Percentiles rank a stretch among this genome's conserved stretches.
Evolutionary conservation across 1,284 basidiomycete species (phyloP).

Genomic region (Tylopilus sp.): DNA sequence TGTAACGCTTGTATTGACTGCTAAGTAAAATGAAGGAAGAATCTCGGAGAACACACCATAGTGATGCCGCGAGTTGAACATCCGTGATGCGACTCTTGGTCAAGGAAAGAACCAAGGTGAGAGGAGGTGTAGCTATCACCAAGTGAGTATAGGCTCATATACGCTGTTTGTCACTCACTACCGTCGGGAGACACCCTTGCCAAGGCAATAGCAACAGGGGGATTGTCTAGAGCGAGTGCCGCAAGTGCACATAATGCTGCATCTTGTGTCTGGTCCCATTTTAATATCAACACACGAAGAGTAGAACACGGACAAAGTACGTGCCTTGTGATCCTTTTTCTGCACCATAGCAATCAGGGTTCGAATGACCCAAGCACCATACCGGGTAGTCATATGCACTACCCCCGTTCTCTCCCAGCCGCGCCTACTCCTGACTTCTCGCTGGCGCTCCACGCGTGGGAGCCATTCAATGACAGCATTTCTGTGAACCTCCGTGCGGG

Average conservation of each 20-base stretch:
- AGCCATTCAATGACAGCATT: conserved; percentile 71
- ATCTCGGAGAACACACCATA: conserved; percentile 62
- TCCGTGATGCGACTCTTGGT: conserved; percentile 66
- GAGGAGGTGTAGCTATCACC: conserved; percentile 46
- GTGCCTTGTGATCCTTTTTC: conserved; percentile 65
- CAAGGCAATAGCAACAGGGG: conserved; percentile 60
- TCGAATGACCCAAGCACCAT: conserved; percentile 70
- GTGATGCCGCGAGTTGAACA: conserved; percentile 73
- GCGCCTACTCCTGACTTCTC: conserved; percentile 66
- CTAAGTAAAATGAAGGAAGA: not conserved
- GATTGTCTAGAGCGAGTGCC: conserved; percentile 75
- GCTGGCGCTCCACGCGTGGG: conserved; percentile 63
- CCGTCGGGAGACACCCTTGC: conserved; percentile 53
- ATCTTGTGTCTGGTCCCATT: conserved; percentile 69
- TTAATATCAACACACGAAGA: conserved; percentile 4
- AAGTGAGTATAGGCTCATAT: conserved; percentile 12
- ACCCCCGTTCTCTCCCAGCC: conserved; percentile 73
- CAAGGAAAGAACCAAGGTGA: conserved; percentile 54
- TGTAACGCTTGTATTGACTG: conserved; percentile 56
- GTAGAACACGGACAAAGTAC: conserved; percentile 13
- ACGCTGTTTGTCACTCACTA: conserved; percentile 39
- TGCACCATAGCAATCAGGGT: conserved; percentile 60
- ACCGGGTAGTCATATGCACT: conserved; percentile 50
- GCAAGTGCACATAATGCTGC: conserved; percentile 78
- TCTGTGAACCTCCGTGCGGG: conserved; percentile 68